Base-by-base conservation (phyloP, 2,329 filamentous ascomycete species). In the Pseudogymnoascus sp. region DNA sequence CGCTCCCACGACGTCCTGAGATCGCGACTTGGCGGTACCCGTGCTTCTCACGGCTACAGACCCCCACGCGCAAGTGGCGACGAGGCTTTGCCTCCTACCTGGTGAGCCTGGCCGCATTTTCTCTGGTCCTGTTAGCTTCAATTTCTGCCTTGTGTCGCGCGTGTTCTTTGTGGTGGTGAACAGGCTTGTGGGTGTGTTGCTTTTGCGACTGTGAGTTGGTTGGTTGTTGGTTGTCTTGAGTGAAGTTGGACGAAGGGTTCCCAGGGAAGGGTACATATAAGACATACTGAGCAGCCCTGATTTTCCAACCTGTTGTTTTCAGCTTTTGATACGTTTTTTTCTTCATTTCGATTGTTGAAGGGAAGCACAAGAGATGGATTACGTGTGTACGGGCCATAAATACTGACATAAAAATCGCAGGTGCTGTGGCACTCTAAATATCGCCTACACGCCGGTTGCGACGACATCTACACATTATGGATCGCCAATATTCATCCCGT, bases 51-150 rank as follows among this genome's bases (percentile, higher is more conserved):
- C 38, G 7, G 3, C 3, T 47, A n/a, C 20, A 20, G 22, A 47
- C 41, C 41, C 41, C 41, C 41, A 47, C 41, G 41, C 41, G 39
- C 39, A 43, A 28, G 41, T 47, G 41, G 41, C 41, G 41, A 47
- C 41, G 41, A 47, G 41, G 41, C 41, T 47, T 20, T 47, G 41
- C 22, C 41, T 47, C 41, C 41, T 47, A n/a, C 22, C 22, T 28
- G 41, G 41, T 47, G 41, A 47, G 41, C 41, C 41, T 28, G 41
- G 20, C 41, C 22, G 41, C 41, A 28, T 25, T 47, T 43, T 28
- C n/a, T 22, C 41, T 47, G 41, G 41, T 47, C 3, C 12, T 47
- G 6, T 16, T 47, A 25, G 41, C 22, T 47, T 47, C 11, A 22
- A 47, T n/a, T 28, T 47, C 41, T 47, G 41, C 22, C 22, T 47